A percentile compares a stretch with the other conserved stretches of the same genome.
Conservation (phyloP, 768 basidiomycete species). For the Hemileccinum impolitum region DNA sequence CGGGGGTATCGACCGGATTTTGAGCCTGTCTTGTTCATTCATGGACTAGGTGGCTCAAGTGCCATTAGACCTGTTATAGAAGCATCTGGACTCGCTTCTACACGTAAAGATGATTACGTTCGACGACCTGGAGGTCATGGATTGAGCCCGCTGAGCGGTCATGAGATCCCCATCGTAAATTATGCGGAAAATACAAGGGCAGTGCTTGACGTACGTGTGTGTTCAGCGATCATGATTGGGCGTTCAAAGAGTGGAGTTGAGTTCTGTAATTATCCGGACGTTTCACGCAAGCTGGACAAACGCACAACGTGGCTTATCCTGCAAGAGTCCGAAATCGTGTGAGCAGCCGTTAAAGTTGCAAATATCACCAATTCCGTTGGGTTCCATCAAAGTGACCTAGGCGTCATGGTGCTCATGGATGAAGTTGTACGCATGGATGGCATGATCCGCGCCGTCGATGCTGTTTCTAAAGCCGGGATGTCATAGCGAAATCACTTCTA, state of each 20-base stretch:
- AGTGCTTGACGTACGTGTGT: slow-evolving; percentile 11
- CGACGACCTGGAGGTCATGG: slow-evolving; percentile 5
- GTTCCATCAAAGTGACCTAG: not conserved
- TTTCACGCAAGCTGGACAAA: not conserved
- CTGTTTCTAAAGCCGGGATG: too few species aligned
- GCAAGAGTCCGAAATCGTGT: slow-evolving; percentile 1
- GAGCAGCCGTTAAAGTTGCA: not conserved
- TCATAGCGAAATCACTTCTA: too few species aligned
- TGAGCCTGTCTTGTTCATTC: slow-evolving; percentile 8
- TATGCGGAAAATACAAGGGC: slow-evolving; percentile 10
- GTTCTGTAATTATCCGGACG: not conserved
- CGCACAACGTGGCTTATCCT: not conserved
- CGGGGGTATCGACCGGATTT: too few species aligned
- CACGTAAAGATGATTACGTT: slow-evolving; percentile 18
- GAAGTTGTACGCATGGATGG: not conserved
- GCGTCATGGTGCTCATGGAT: too few species aligned
- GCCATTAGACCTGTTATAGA: slow-evolving; percentile 11
- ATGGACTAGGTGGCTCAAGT: not conserved
- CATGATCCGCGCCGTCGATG: not conserved
- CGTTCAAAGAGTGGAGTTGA: slow-evolving; percentile 7
- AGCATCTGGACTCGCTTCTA: slow-evolving; percentile 3
- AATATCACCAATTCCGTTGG: not conserved
- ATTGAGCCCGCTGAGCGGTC: slow-evolving; percentile 11
- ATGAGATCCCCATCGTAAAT: slow-evolving; percentile 10
- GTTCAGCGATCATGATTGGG: slow-evolving; percentile 1